These are phyloP conservation scores for Ceratocystis variospora DNA, from an alignment of 2,329 filamentous ascomycete species.

Conservation along the genomic window DNA sequence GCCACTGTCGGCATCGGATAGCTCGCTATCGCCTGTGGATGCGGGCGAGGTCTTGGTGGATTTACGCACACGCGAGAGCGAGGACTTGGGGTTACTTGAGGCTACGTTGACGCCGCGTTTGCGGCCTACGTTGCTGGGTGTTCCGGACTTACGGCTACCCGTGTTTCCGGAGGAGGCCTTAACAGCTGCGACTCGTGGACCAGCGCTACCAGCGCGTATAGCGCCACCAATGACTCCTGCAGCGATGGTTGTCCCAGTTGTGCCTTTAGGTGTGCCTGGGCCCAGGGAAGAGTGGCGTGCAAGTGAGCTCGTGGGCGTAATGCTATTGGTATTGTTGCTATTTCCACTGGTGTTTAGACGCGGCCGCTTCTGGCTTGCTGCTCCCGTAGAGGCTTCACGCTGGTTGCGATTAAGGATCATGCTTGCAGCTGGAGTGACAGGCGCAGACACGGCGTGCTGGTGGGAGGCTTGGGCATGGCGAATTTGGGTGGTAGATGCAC, in stretches of 20 bases:
- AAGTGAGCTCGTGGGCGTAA: conserved; percentile 42
- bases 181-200: conserved; percentile 37
- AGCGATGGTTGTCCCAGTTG: conserved; percentile 22
- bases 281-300: conserved; percentile 50
- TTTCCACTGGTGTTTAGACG: conserved; percentile 41
- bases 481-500: conserved; percentile 32
- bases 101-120: conserved; percentile 32
- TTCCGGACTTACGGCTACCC: conserved; percentile 34
- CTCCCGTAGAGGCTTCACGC: conserved; percentile 43
- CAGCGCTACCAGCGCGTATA: conserved; percentile 44
- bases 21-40: conserved; percentile 49
- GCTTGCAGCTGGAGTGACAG: conserved; percentile 45
- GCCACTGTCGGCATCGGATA: conserved; percentile 47
- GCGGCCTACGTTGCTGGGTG: conserved; percentile 29
- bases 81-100: conserved; percentile 38
- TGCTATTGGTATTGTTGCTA: conserved; percentile 25
- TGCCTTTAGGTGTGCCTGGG: conserved; percentile 46
- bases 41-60: conserved; percentile 46
- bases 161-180: conserved; percentile 32
- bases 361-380: conserved; percentile 29
- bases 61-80: conserved; percentile 48
- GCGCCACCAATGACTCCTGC: conserved; percentile 24
- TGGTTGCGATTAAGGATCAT: conserved; percentile 45
- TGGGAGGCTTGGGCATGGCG: conserved; percentile 36
- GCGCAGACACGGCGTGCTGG: conserved; percentile 42